phyloP scores from a whole-genome alignment of 192 early-diverging fungal species.

The Umbelopsis sp. region DNA sequence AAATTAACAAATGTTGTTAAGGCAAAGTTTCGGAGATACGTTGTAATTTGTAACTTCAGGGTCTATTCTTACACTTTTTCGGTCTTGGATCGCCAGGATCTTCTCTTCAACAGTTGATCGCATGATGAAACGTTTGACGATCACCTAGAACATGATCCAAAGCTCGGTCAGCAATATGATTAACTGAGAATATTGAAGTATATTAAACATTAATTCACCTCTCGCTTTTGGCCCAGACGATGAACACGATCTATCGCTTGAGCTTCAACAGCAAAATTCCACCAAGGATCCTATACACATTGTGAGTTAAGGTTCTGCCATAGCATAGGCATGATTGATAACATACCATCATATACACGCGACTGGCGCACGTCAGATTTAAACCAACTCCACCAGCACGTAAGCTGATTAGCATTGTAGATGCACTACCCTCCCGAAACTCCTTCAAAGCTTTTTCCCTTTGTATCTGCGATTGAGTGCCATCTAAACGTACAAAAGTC shows the following conservation, averaged over 20 bases:
- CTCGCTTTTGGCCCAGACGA: conserved; percentile 72
- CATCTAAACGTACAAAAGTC: conserved; percentile 76
- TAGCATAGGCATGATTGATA: conserved; percentile 33
- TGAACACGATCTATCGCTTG: conserved; percentile 88
- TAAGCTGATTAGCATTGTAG: conserved; percentile 69
- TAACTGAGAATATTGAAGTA: not conserved
- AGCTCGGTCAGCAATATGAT: not conserved
- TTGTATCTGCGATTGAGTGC: conserved; percentile 62
- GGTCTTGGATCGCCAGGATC: conserved; percentile 55
- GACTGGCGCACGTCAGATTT: conserved; percentile 71
- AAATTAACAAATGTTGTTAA: not conserved
- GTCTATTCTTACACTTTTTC: conserved; percentile 43
- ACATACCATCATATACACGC: conserved; percentile 70
- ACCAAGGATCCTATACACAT: conserved; percentile 65
- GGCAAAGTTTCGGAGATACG: not conserved
- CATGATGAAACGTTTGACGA: conserved; percentile 39
- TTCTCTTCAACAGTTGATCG: conserved; percentile 55
- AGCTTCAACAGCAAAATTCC: conserved; percentile 77
- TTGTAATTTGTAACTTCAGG: not conserved
- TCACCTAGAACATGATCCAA: conserved; percentile 7
- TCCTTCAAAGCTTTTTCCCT: conserved; percentile 57
- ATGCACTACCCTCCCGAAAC: conserved; percentile 58
- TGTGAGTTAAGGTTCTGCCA: conserved; percentile 50
- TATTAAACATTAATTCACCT: conserved; percentile 24
- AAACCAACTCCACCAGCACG: conserved; percentile 79